Evolutionary conservation across 1,139 yeast genomes (phyloP).

Genomic region (Yamadazyma diospyri): DNA sequence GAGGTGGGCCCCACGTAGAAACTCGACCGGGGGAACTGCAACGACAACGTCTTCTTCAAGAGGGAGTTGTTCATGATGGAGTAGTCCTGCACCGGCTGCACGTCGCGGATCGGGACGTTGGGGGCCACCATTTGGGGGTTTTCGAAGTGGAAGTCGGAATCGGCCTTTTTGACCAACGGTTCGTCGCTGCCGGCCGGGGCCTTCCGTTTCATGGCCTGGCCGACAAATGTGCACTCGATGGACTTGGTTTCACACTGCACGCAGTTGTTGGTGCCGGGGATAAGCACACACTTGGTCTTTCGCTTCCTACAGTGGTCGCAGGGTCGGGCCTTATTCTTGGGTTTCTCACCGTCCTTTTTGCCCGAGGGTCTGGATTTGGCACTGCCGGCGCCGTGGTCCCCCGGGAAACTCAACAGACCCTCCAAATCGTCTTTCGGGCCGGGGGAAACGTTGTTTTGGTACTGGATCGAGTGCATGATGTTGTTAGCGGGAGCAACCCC

Average conservation of each 20-base stretch:
- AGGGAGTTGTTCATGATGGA: slow-evolving; percentile 48
- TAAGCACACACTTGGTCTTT: slow-evolving; percentile 60
- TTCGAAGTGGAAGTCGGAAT: not conserved
- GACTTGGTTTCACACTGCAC: slow-evolving; percentile 68
- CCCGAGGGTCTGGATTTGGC: not conserved
- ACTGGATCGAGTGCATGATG: slow-evolving; percentile 33
- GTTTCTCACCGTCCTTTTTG: slow-evolving; percentile 3
- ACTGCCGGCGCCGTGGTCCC: not conserved
- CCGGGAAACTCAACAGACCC: not conserved
- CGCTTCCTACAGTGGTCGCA: slow-evolving; percentile 71
- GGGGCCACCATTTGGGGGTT: slow-evolving; percentile 34
- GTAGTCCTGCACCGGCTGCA: slow-evolving; percentile 54
- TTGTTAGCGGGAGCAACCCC: slow-evolving; percentile 18
- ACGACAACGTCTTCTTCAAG: slow-evolving; percentile 40
- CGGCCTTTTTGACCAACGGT: slow-evolving; percentile 16
- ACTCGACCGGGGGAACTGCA: slow-evolving; percentile 73
- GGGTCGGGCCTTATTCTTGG: slow-evolving; percentile 39
- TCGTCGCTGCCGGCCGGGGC: slow-evolving; percentile 21
- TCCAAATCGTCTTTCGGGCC: slow-evolving; percentile 6
- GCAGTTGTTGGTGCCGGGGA: slow-evolving; percentile 57
- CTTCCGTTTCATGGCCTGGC: slow-evolving; percentile 31
- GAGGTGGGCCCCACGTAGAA: slow-evolving; percentile 77
- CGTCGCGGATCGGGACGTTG: slow-evolving; percentile 52
- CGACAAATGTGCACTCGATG: slow-evolving; percentile 55
- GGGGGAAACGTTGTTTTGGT: slow-evolving; percentile 26